Conservation (phyloP, 768 basidiomycete genomes). For the Boletus barrowsii region DNA sequence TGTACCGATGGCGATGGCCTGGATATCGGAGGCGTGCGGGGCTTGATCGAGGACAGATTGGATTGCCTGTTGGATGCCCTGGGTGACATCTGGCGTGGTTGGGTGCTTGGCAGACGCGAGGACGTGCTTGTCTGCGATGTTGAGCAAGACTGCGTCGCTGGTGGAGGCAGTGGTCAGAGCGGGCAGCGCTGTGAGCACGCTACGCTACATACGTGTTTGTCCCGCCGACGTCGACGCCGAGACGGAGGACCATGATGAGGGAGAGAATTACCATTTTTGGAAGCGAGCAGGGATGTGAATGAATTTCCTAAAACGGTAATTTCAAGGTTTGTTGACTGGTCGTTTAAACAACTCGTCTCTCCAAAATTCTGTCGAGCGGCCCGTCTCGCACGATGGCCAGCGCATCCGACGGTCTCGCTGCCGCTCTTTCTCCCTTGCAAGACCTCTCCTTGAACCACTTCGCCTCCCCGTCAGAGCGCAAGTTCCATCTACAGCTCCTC, state of each 20-base stretch:
- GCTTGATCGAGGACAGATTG: conserved; percentile 41
- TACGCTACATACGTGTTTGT: conserved; percentile 30
- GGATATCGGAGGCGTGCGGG: conserved; percentile 36
- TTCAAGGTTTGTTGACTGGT: background rate
- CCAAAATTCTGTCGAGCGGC: conserved; percentile 12
- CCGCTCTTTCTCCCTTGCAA: conserved; percentile 35
- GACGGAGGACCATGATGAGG: conserved; percentile 8
- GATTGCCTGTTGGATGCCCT: conserved; percentile 55
- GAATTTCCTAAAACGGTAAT: background rate
- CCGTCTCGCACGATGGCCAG: conserved; percentile 38
- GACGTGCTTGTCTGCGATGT: conserved; percentile 14
- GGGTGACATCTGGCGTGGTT: conserved; percentile 57
- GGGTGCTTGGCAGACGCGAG: conserved; percentile 42
- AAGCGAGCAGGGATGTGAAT: conserved; percentile 9
- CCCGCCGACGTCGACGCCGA: conserved; percentile 36
- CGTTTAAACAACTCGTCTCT: background rate
- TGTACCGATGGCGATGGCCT: conserved; percentile 58
- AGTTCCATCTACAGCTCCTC: conserved; percentile 61
- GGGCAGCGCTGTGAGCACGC: no score
- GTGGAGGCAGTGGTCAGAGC: background rate
- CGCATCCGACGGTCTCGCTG: conserved; percentile 35
- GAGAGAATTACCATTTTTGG: background rate
- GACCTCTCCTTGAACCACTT: conserved; percentile 42
- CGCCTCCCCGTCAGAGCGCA: conserved; percentile 57
- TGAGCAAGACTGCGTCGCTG: conserved; percentile 34